These are phyloP conservation scores for Leucoagaricus sp. DNA, from an alignment of 1,284 basidiomycete genomes.

Conservation along the genomic window DNA sequence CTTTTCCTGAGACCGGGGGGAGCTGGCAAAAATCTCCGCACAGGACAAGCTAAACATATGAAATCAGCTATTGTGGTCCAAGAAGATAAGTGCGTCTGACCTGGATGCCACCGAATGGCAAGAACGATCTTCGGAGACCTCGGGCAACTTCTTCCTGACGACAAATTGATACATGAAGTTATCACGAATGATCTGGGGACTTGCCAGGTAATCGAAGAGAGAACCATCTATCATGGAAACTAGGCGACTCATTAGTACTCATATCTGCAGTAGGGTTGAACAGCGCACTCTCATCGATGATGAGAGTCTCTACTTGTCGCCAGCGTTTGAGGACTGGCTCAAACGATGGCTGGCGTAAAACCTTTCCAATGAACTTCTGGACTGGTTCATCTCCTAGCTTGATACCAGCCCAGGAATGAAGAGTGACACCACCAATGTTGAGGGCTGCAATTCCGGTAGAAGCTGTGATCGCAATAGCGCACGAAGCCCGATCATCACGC, in stretches of 20 bases:
- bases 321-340: conserved; percentile 72
- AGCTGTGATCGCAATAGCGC: conserved; percentile 83
- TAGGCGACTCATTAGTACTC: conserved; percentile 10
- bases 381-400: conserved; percentile 73
- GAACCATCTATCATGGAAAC: conserved; percentile 93
- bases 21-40: conserved; percentile 95
- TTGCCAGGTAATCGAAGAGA: conserved; percentile 82
- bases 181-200: conserved; percentile 11
- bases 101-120: conserved; percentile 90
- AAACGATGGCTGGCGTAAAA: conserved; percentile 55
- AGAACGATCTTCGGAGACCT: conserved; percentile 51
- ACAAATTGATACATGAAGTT: not conserved
- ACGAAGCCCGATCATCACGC: conserved; percentile 47
- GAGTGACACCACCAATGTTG: conserved; percentile 85
- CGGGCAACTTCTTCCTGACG: conserved; percentile 58
- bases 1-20: conserved; percentile 75
- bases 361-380: conserved; percentile 58
- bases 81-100: conserved; percentile 36
- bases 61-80: not conserved
- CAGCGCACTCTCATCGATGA: conserved; percentile 85
- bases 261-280: not conserved
- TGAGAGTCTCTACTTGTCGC: conserved; percentile 75
- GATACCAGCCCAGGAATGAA: conserved; percentile 91
- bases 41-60: conserved; percentile 62
- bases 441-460: conserved; percentile 92